Base-by-base conservation (phyloP, 768 basidiomycete genomes). In the Neoboletus subvelutipes region DNA sequence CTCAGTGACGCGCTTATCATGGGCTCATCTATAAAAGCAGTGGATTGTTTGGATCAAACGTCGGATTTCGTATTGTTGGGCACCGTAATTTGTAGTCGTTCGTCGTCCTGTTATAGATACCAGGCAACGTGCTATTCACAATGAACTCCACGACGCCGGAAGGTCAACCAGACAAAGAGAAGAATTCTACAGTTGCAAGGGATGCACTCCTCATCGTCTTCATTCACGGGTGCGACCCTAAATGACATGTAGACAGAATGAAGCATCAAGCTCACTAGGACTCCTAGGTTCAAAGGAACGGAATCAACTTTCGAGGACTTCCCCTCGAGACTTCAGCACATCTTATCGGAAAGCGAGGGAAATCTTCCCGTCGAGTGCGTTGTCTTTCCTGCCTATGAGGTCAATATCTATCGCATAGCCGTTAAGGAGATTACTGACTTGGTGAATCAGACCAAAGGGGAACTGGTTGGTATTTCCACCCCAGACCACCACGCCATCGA, bases 371-470 rank as follows among this genome's bases (percentile, higher is more conserved):
- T 90, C 11, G 90, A 95, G 68, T 88, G 82, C 58, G 73, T 87
- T n/a, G 77, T 92, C 15, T 97, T 96, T 66, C 94, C 94, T 24
- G 86, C 85, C 2, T 98, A 96, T 63, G 90, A 97, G 80, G 91
- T 90, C 57, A 62, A 55, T 64, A 11, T 50, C 54, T 49, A 52
- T 61, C 46, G 45, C 40, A 56, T 55, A 36, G 13, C 10, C 37
- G 20, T 29, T 42, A 54, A 36, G 33, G 22, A 43, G 26, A 34
- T 10, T 48, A 59, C 57, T 67, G 52, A 71, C 47, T 39, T 26
- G 49, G 46, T 18, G n/a, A 33, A 61, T 36, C 54, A 93, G 89
- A 96, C 94, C 8, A 94, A 92, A 72, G 94, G 94, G 43, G 88
- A 94, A 54, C 74, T 97, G 71, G 93, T 94, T 67, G 62, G 85